A percentile compares a stretch with the other conserved stretches of the same genome.
phyloP scores from a whole-genome alignment of 352 stramenopile species.

The Phytophthora agathidicida region DNA sequence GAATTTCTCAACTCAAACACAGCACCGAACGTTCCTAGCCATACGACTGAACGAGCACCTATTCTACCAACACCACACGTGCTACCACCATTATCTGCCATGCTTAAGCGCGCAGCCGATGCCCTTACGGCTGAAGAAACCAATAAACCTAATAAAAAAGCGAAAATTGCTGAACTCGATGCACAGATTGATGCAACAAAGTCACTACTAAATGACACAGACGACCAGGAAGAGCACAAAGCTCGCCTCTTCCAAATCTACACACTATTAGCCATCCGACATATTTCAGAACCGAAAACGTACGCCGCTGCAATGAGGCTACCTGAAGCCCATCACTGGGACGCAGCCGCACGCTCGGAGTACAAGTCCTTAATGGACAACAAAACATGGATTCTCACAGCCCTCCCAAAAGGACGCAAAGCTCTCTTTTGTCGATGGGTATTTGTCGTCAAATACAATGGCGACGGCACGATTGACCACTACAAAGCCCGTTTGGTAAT shows the following conservation, averaged over 20 bases:
- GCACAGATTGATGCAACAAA: constrained; percentile 1
- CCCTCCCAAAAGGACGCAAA: background rate
- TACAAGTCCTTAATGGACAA: constrained; percentile 16
- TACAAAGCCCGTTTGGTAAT: constrained; percentile 9
- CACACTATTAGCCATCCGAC: constrained; percentile 1
- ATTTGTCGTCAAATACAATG: constrained; percentile 22
- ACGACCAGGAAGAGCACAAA: background rate
- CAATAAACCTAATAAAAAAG: background rate
- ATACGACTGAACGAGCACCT: background rate
- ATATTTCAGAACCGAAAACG: constrained; percentile 4
- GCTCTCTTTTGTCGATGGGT: constrained; percentile 1
- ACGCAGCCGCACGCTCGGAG: background rate
- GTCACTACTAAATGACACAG: background rate
- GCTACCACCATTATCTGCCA: background rate
- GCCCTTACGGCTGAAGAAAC: background rate
- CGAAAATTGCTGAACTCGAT: no score
- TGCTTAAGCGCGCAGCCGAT: background rate
- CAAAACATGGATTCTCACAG: constrained; percentile 15
- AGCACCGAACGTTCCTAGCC: background rate
- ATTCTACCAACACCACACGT: background rate
- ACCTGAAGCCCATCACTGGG: constrained; percentile 6
- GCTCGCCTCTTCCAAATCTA: background rate
- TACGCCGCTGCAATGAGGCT: constrained; percentile 5
- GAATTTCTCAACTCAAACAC: background rate
- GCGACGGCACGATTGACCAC: constrained; percentile 15